Conservation (phyloP, 345 rosid species). For the Brassica incana region DNA sequence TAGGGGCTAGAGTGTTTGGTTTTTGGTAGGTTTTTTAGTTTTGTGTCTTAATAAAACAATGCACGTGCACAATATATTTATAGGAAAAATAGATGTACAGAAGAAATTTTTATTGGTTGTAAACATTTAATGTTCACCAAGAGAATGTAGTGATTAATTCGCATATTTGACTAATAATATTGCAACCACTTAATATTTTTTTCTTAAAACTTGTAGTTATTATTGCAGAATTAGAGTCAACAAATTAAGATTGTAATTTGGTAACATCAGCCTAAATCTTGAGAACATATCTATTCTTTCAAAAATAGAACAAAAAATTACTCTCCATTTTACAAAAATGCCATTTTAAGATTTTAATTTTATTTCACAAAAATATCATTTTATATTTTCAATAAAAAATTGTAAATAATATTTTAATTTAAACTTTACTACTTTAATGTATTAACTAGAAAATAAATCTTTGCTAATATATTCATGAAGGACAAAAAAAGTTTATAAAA, state of each 20-base stretch:
- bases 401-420: no score
- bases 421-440: no score
- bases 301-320: no score
- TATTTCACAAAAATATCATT: background rate
- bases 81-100: background rate
- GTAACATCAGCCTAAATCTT: background rate
- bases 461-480: no score
- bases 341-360: background rate
- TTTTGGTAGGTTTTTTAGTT: background rate
- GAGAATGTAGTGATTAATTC: background rate
- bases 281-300: background rate
- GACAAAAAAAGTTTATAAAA: no score
- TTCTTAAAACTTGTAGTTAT: no score
- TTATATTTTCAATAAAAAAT: background rate
- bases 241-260: background rate
- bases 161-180: constrained; percentile 2
- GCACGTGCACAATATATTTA: background rate
- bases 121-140: background rate
- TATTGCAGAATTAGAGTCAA: background rate
- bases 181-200: background rate
- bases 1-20: background rate
- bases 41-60: background rate
- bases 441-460: no score
- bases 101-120: no score
- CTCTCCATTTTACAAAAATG: background rate